These are phyloP conservation scores for Biscutella laevigata DNA, from an alignment of 441 rosid genomes.

Conservation along the genomic window DNA sequence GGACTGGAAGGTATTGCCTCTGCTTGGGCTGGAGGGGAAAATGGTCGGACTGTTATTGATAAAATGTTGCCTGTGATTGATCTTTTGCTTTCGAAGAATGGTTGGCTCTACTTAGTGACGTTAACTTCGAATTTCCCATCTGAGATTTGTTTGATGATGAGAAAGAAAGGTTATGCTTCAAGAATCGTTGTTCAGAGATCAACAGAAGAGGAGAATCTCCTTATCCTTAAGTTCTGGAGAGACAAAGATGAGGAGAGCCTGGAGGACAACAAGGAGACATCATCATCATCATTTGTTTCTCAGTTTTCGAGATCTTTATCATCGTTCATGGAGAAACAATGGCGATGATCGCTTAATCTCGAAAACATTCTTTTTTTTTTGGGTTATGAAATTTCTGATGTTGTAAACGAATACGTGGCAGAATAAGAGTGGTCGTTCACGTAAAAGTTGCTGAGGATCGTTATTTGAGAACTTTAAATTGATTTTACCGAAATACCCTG, in stretches of 20 bases:
- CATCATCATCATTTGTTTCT: slow-evolving; percentile 29
- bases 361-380: neutral
- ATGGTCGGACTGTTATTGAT: slow-evolving; percentile 71
- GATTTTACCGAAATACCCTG: neutral
- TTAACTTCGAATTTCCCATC: slow-evolving; percentile 63
- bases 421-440: slow-evolving; percentile 1
- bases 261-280: slow-evolving; percentile 25
- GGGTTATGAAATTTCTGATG: too few relatives aligned
- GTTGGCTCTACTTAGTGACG: slow-evolving; percentile 85
- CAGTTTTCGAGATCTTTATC: slow-evolving; percentile 35
- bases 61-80: slow-evolving; percentile 69
- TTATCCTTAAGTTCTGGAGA: slow-evolving; percentile 66
- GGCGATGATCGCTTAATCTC: slow-evolving; percentile 12
- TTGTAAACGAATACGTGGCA: too few relatives aligned
- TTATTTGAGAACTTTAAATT: neutral
- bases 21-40: slow-evolving; percentile 96
- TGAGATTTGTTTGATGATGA: slow-evolving; percentile 64
- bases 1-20: slow-evolving; percentile 72
- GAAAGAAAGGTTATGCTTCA: slow-evolving; percentile 55
- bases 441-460: neutral
- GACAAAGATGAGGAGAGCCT: slow-evolving; percentile 32
- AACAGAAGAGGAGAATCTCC: slow-evolving; percentile 89
- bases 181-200: slow-evolving; percentile 80
- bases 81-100: slow-evolving; percentile 53
- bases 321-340: slow-evolving; percentile 16